Conservation (phyloP, 2,329 filamentous ascomycete genomes). For the Curvularia hawaiiensis region DNA sequence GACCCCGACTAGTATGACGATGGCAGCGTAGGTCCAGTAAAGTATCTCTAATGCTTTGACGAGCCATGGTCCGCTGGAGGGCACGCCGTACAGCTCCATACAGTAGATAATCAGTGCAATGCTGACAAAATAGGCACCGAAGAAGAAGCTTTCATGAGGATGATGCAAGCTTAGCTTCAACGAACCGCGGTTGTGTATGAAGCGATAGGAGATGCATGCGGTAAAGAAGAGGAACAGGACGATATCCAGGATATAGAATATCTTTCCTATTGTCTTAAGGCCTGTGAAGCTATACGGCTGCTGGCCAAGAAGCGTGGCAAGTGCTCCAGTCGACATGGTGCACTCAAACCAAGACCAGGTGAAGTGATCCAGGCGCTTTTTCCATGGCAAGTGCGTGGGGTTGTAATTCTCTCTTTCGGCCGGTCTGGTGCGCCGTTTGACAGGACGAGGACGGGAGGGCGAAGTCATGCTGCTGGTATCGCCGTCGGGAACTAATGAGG, state of each 20-base stretch:
- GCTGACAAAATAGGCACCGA: conserved; percentile 71
- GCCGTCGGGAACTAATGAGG: neutral
- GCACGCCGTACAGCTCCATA: conserved; percentile 66
- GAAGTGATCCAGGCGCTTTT: conserved; percentile 30
- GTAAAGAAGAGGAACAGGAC: conserved; percentile 64
- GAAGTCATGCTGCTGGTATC: conserved; percentile 12
- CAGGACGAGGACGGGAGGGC: conserved; percentile 7
- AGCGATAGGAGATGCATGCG: conserved; percentile 64
- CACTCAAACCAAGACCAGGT: conserved; percentile 71
- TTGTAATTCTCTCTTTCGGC: conserved; percentile 14
- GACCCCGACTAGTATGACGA: conserved; percentile 63
- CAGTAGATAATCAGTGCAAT: conserved; percentile 51
- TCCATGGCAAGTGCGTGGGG: conserved; percentile 21
- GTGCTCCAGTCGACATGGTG: conserved; percentile 75
- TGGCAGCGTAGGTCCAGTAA: conserved; percentile 72
- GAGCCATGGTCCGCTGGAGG: conserved; percentile 60
- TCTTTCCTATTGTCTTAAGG: conserved; percentile 65
- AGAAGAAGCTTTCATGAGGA: conserved; percentile 71
- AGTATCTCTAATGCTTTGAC: conserved; percentile 63
- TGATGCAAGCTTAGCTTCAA: conserved; percentile 62
- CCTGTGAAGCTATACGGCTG: conserved; percentile 65
- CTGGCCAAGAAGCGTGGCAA: conserved; percentile 66
- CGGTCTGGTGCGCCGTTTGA: conserved; percentile 11
- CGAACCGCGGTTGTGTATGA: conserved; percentile 57
- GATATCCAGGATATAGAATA: conserved; percentile 71